Base-by-base conservation (phyloP, 768 basidiomycete genomes). In the Serpula lacrymans region DNA sequence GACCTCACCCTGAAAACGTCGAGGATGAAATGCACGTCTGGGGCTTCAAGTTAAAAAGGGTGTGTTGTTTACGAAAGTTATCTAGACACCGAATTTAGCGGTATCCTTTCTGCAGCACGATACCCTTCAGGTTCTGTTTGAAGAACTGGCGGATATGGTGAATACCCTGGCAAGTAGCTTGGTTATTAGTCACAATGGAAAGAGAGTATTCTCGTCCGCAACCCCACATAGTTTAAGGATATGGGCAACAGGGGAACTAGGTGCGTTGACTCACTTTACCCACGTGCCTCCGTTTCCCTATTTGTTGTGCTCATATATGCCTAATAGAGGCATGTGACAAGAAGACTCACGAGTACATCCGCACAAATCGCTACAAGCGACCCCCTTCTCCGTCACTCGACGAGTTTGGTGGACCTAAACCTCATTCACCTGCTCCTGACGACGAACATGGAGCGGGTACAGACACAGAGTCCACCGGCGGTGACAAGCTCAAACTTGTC, bases 201-300 rank as follows among this genome's bases (percentile, higher is more conserved):
- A 72, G 39, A 82, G 78, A 2, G 65, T 91, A 29, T 88, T 80
- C 52, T 68, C 83, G 9, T 85, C 82, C 11, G 77, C 80, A 3
- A 82, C 82, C 1, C 86, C 88, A 0, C 65, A 75, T 25, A 72
- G 75, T 13, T 68, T 90, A 32, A 70, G 69, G 11, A 75, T 89
- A 12, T 87, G 84, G 80, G 71, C 69, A 3, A 75, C 82, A 43
- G 82, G 77, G 21, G 77, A 82, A 29, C 63, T 90, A 17, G 75
- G 87, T 86, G 31, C 24, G 73, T 65, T 22, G 10, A 16, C 27
- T 32, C 32, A 26, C n/a, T 13, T 20, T 30, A 11, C 3, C 31
- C 21, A 34, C 25, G 33, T 18, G 21, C 23, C 22, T 39, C 26
- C 14, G 32, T n/a, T 16, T 38, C 33, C 16, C 56, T 44, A n/a